These are phyloP conservation scores for Streptanthus diversifolius DNA, from an alignment of 345 rosid species.

Conservation along the genomic window DNA sequence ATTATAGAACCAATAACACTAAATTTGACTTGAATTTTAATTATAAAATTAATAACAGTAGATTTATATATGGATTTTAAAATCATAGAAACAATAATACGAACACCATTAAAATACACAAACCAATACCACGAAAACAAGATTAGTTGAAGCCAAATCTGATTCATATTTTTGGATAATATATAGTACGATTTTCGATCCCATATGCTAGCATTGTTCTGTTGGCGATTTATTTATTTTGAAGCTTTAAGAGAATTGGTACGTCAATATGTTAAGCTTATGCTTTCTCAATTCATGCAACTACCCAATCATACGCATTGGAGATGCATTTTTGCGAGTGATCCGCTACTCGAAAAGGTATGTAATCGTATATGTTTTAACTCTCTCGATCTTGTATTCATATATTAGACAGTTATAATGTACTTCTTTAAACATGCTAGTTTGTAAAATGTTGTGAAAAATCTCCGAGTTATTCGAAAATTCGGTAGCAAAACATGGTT, in stretches of 20 bases:
- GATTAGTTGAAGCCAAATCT: background rate
- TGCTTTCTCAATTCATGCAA: background rate
- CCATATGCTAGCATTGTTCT: background rate
- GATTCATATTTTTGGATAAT: background rate
- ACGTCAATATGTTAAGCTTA: background rate
- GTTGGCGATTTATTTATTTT: background rate
- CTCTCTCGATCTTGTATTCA: background rate
- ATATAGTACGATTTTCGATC: background rate
- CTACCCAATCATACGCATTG: background rate
- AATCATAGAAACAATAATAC: too few relatives aligned
- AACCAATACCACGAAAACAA: too few relatives aligned
- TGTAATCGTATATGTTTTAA: background rate
- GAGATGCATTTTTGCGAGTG: background rate
- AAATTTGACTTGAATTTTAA: too few relatives aligned
- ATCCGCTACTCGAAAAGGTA: background rate
- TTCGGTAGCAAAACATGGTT: background rate
- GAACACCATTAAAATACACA: too few relatives aligned
- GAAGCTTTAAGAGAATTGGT: background rate
- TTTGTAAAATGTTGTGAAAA: background rate
- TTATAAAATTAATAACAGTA: too few relatives aligned
- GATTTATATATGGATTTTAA: too few relatives aligned
- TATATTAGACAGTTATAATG: background rate
- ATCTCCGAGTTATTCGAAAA: background rate
- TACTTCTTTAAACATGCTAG: background rate
- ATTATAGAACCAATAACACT: too few relatives aligned